Conservation (phyloP, 805 yeast genomes). For the Metschnikowia reukaufii region DNA sequence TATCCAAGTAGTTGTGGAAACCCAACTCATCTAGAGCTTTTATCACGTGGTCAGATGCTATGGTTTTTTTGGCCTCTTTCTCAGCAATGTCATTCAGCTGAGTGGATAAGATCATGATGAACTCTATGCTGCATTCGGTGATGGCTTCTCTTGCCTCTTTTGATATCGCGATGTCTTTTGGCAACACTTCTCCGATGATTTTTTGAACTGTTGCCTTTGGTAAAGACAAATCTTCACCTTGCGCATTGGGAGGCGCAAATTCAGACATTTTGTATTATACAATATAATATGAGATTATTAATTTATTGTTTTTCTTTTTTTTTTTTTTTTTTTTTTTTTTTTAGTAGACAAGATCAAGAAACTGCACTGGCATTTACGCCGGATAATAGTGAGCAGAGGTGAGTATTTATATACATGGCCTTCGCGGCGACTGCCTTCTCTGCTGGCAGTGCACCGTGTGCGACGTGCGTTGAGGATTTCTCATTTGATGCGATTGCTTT, state of each 20-base stretch:
- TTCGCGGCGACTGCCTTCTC: conserved; percentile 8
- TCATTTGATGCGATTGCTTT: conserved; percentile 8
- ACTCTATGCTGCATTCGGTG: conserved; percentile 94
- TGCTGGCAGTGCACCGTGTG: conserved; percentile 10
- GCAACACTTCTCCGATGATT: conserved; percentile 85
- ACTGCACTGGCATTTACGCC: not conserved
- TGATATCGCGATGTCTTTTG: conserved; percentile 82
- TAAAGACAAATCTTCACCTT: conserved; percentile 42
- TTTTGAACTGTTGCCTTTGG: conserved; percentile 91
- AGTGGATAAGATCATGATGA: conserved; percentile 90
- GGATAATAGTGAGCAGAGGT: conserved; percentile 11
- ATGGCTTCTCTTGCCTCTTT: conserved; percentile 94
- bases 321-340: not conserved
- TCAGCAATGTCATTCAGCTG: conserved; percentile 96
- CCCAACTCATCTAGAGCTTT: conserved; percentile 87
- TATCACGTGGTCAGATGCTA: conserved; percentile 93
- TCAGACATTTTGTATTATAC: conserved; percentile 36
- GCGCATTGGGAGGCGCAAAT: conserved; percentile 30
- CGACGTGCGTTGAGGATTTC: conserved; percentile 6
- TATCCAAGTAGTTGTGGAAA: conserved; percentile 78
- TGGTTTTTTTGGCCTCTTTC: conserved; percentile 92
- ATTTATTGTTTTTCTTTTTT: not conserved
- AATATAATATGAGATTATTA: not conserved
- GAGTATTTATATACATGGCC: conserved; percentile 13
- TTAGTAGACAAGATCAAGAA: not conserved